Percentiles rank a stretch among this genome's conserved stretches.
Conservation (phyloP, 768 basidiomycete genomes). For the Lactarius tabidus region DNA sequence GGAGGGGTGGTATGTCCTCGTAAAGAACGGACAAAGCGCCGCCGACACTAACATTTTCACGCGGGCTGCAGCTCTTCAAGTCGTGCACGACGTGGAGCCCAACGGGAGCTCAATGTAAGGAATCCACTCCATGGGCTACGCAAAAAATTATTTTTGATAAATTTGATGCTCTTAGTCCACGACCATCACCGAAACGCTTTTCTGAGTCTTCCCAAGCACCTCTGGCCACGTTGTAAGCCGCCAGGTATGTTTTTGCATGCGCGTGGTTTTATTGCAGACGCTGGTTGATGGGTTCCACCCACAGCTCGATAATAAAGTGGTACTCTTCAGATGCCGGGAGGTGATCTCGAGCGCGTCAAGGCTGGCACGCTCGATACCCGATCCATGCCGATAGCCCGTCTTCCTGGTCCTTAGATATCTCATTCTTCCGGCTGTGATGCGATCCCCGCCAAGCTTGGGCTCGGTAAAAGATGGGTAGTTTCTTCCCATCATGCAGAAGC, state of each 20-base stretch:
- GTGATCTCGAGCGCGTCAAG: slow-evolving; percentile 5
- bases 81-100: slow-evolving; percentile 35
- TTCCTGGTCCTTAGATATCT: not conserved
- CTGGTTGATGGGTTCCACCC: not conserved
- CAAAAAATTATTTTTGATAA: no score
- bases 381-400: no score
- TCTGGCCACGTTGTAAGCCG: slow-evolving; percentile 69
- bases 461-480: not conserved
- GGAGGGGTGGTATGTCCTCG: no score
- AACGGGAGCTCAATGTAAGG: no score
- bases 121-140: no score
- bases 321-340: slow-evolving; percentile 7
- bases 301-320: slow-evolving; percentile 20
- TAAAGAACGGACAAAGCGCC: no score
- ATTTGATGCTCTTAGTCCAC: not conserved
- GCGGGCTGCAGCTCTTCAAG: slow-evolving; percentile 49
- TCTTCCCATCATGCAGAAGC: not conserved
- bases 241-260: slow-evolving; percentile 47
- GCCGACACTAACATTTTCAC: no score
- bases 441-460: not conserved
- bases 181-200: slow-evolving; percentile 50
- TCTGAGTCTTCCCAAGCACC: slow-evolving; percentile 72
- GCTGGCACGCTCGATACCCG: slow-evolving; percentile 11
- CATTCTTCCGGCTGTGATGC: not conserved
- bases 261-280: not conserved